Conservation (phyloP, 805 yeast species). For the Kazachstania africana region DNA sequence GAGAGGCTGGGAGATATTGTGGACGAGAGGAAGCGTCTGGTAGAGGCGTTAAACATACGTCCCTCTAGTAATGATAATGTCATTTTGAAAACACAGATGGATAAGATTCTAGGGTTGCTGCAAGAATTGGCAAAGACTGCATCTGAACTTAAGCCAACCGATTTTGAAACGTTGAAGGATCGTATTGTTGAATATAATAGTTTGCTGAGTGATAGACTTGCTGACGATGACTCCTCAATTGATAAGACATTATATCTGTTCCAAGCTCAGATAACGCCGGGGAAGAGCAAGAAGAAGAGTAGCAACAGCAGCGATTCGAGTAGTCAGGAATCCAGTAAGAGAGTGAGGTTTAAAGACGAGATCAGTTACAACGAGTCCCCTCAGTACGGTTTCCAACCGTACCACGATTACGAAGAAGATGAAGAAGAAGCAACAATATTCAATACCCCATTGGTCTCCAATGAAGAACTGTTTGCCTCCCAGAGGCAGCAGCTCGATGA, state of each 20-base stretch:
- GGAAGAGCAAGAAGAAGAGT: neutral
- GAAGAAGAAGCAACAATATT: neutral
- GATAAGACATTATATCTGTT: slow-evolving; percentile 1
- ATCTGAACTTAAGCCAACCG: neutral
- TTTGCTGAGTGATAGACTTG: slow-evolving; percentile 4
- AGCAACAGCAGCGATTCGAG: neutral
- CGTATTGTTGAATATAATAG: slow-evolving; percentile 8
- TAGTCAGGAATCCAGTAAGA: slow-evolving; percentile 4
- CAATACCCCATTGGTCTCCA: slow-evolving; percentile 15
- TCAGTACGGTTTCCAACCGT: slow-evolving; percentile 11
- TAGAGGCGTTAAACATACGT: slow-evolving; percentile 9
- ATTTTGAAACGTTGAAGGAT: slow-evolving; percentile 2
- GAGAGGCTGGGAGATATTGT: slow-evolving; percentile 18
- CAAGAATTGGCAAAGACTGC: neutral
- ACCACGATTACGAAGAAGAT: slow-evolving; percentile 12
- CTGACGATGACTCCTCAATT: neutral
- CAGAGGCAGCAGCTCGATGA: slow-evolving; percentile 37
- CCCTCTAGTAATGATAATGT: slow-evolving; percentile 20
- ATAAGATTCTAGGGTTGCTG: slow-evolving; percentile 3
- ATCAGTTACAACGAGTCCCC: slow-evolving; percentile 4
- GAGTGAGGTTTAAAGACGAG: slow-evolving; percentile 18
- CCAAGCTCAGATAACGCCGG: no score
- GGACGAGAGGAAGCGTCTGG: slow-evolving; percentile 21
- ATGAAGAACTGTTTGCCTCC: slow-evolving; percentile 28
- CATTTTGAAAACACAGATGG: slow-evolving; percentile 14